A percentile compares a stretch with the other conserved stretches of the same genome.
Conservation (phyloP, 2,329 filamentous ascomycete genomes). For the Microdochium bolleyi region DNA sequence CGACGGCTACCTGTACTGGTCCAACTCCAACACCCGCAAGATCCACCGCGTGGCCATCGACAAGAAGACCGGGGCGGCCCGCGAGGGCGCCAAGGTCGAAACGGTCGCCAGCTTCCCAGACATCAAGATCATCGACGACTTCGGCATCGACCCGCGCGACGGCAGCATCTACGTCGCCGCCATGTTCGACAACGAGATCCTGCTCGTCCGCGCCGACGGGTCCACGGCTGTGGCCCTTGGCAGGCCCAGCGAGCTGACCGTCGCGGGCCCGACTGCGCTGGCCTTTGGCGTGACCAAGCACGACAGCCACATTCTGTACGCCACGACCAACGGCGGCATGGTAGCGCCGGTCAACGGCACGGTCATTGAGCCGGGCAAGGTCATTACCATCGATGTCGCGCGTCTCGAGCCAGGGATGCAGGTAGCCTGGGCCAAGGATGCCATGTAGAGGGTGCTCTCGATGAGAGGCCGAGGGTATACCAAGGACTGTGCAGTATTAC, state of each 20-base stretch:
- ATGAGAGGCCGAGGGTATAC: too few species aligned
- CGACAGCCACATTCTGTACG: conserved; percentile 12
- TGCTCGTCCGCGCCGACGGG: conserved; percentile 6
- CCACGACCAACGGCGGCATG: conserved; percentile 12
- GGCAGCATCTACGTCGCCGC: conserved; percentile 12
- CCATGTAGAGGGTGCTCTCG: too few species aligned
- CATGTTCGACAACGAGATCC: conserved; percentile 10
- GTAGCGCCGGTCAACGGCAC: conserved; percentile 11
- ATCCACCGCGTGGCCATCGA: conserved; percentile 11
- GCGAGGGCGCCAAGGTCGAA: conserved; percentile 6
- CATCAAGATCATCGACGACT: conserved; percentile 14
- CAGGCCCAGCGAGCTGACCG: conserved; percentile 4
- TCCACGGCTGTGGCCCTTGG: conserved; percentile 9
- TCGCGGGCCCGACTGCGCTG: conserved; percentile 11
- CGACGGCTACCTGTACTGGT: conserved; percentile 16
- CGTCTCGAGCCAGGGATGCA: too few species aligned
- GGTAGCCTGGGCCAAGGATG: too few species aligned
- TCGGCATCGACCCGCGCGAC: conserved; percentile 8
- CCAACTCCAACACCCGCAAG: conserved; percentile 9
- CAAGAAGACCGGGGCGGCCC: conserved; percentile 5
- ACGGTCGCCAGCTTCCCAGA: conserved; percentile 7
- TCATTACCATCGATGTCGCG: conserved; percentile 17
- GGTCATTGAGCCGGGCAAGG: conserved; percentile 13
- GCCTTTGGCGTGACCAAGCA: conserved; percentile 10
- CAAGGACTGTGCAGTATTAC: too few species aligned